A percentile compares a stretch with the other conserved stretches of the same genome.
These are phyloP conservation scores for Canavalia ensiformis DNA, from an alignment of 306 rosid species.

Conservation along the genomic window DNA sequence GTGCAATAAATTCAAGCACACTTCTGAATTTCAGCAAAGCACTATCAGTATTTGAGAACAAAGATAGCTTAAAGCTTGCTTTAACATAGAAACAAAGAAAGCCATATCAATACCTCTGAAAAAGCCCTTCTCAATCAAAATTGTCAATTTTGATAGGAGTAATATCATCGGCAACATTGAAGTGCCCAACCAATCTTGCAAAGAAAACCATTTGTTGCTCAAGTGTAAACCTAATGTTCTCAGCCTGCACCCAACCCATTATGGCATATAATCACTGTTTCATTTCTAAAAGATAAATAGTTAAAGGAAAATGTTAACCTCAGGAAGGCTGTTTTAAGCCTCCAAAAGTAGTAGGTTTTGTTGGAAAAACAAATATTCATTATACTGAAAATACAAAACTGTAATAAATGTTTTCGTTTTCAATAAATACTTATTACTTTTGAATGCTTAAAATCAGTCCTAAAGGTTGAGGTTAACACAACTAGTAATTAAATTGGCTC, in stretches of 20 bases:
- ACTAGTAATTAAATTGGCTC: background rate
- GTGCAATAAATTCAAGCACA: constrained; percentile 27
- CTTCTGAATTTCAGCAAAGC: constrained; percentile 35
- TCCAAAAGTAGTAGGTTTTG: too few species aligned
- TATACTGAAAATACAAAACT: too few species aligned
- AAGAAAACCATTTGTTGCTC: constrained; percentile 99
- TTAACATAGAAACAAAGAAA: constrained; percentile 21
- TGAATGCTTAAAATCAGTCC: too few species aligned
- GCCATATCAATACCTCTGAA: constrained; percentile 33
- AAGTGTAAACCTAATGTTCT: constrained; percentile 89
- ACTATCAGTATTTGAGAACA: constrained; percentile 15
- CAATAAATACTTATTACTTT: too few species aligned
- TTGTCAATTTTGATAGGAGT: constrained; percentile 84
- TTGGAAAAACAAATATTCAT: too few species aligned
- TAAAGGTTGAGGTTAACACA: too few species aligned
- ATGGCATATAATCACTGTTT: constrained; percentile 24
- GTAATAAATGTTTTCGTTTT: too few species aligned
- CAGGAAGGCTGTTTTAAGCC: too few species aligned
- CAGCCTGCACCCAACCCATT: constrained; percentile 71
- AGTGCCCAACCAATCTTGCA: constrained; percentile 82
- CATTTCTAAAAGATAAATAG: background rate
- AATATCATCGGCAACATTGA: constrained; percentile 83
- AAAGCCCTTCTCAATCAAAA: constrained; percentile 56
- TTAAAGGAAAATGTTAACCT: too few species aligned
- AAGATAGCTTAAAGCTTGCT: background rate